phyloP scores from a whole-genome alignment of 495 filamentous ascomycete species.

The Aspergillus incahuasiensis region DNA sequence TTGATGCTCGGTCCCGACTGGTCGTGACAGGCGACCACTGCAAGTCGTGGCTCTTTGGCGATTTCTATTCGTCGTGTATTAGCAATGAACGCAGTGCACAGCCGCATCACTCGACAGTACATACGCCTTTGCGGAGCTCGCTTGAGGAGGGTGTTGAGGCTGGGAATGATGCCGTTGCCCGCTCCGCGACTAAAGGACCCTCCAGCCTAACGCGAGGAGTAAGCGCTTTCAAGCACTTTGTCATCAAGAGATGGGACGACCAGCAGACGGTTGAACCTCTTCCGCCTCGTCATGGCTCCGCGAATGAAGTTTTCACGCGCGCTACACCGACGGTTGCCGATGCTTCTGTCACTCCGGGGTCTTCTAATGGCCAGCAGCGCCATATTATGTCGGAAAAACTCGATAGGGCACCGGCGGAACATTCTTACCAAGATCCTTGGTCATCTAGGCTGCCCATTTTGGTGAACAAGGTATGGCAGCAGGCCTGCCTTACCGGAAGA shows the following conservation, averaged over 20 bases:
- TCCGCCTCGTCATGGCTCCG: constrained; percentile 18
- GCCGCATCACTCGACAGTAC: constrained; percentile 7
- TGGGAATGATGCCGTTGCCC: constrained; percentile 20
- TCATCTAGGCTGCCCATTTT: constrained; percentile 5
- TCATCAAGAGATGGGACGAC: constrained; percentile 30
- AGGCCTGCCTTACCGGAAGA: constrained; percentile 27
- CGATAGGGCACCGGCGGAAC: neutral
- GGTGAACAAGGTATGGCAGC: constrained; percentile 29
- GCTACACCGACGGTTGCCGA: constrained; percentile 18
- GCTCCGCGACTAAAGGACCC: constrained; percentile 21
- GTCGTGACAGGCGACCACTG: constrained; percentile 8
- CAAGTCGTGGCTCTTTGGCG: constrained; percentile 16
- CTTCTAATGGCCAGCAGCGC: constrained; percentile 9
- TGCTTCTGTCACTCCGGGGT: constrained; percentile 10
- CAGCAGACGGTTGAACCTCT: constrained; percentile 24
- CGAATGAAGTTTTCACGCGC: constrained; percentile 9
- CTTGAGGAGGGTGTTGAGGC: constrained; percentile 20
- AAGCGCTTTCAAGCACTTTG: constrained; percentile 32
- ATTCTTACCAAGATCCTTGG: neutral
- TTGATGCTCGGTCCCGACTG: constrained; percentile 14
- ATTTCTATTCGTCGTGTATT: constrained; percentile 7
- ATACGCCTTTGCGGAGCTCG: constrained; percentile 12
- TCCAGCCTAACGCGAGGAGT: constrained; percentile 30
- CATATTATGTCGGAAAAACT: neutral
- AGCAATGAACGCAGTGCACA: constrained; percentile 5